Conservation (phyloP, 108 stramenopile genomes). For the Cylindrotheca fusiformis region DNA sequence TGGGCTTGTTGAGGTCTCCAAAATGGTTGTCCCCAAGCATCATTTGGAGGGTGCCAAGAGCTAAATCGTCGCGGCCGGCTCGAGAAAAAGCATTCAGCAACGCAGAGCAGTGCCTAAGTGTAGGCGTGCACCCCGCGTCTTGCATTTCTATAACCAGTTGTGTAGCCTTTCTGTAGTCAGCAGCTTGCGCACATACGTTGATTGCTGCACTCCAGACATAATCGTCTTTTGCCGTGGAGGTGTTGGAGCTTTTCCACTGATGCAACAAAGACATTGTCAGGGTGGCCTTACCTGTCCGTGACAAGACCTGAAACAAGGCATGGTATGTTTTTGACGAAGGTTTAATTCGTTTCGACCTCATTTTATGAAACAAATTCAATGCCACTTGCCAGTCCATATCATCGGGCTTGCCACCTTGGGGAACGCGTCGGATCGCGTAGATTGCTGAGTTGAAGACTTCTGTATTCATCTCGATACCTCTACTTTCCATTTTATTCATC, state of each 20-base stretch:
- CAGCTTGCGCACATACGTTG: conserved; percentile 33
- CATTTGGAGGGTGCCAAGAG: conserved; percentile 17
- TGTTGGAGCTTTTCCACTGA: conserved; percentile 25
- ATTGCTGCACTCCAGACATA: conserved; percentile 34
- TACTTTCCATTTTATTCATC: conserved; percentile 1
- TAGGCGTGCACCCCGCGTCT: conserved; percentile 1
- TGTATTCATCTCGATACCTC: conserved; percentile 2
- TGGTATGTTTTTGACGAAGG: conserved; percentile 53
- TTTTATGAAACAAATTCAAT: conserved; percentile 38
- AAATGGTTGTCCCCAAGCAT: conserved; percentile 17
- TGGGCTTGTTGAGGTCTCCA: background rate
- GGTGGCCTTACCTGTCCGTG: conserved; percentile 34
- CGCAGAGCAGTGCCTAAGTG: conserved; percentile 23
- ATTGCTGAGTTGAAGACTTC: conserved; percentile 46
- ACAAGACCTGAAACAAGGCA: conserved; percentile 45
- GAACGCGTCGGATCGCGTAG: conserved; percentile 27
- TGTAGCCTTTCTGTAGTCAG: conserved; percentile 30
- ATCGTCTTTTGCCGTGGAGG: conserved; percentile 4
- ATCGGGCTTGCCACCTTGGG: background rate
- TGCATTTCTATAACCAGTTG: conserved; percentile 34
- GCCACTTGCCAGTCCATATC: conserved; percentile 50
- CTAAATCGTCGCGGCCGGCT: conserved; percentile 17
- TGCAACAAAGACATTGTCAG: conserved; percentile 45
- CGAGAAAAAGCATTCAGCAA: conserved; percentile 30
- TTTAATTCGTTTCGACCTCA: conserved; percentile 39